Conservation (phyloP, 2,329 filamentous ascomycete genomes). For the Basipetospora sp. region DNA sequence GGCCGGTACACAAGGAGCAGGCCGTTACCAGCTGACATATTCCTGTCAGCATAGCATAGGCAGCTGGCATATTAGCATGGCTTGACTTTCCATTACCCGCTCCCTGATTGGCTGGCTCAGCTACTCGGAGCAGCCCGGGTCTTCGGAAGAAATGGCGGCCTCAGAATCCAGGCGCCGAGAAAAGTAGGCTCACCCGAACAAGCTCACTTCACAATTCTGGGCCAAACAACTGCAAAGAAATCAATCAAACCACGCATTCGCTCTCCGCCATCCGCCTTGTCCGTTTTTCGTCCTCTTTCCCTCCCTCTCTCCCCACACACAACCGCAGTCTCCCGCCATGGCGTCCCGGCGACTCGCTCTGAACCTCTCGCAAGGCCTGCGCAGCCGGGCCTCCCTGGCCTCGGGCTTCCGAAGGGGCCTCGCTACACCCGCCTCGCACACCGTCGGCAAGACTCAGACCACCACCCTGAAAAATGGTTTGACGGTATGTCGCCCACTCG, state of each 20-base stretch:
- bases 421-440: constrained; percentile 59
- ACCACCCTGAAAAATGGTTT: constrained; percentile 95
- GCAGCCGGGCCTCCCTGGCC: constrained; percentile 72
- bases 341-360: constrained; percentile 94
- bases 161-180: constrained; percentile 26
- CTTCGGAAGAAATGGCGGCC: constrained; percentile 10
- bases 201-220: too few relatives aligned
- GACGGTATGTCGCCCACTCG: constrained; percentile 52
- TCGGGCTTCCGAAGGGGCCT: constrained; percentile 71
- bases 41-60: not conserved
- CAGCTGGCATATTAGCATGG: not conserved
- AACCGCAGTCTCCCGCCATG: constrained; percentile 47
- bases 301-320: constrained; percentile 31
- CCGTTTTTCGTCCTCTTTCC: constrained; percentile 1
- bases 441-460: constrained; percentile 74
- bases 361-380: constrained; percentile 80
- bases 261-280: constrained; percentile 3
- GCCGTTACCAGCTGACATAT: too few relatives aligned
- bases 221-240: constrained; percentile 24
- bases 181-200: constrained; percentile 28
- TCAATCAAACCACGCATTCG: constrained; percentile 13
- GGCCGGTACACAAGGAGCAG: too few relatives aligned
- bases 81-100: constrained; percentile 3
- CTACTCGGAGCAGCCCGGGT: constrained; percentile 27
- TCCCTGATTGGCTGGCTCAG: constrained; percentile 19